A percentile compares a stretch with the other conserved stretches of the same genome.
Conservation (phyloP, 345 rosid species). For the Nasturtium officinale region DNA sequence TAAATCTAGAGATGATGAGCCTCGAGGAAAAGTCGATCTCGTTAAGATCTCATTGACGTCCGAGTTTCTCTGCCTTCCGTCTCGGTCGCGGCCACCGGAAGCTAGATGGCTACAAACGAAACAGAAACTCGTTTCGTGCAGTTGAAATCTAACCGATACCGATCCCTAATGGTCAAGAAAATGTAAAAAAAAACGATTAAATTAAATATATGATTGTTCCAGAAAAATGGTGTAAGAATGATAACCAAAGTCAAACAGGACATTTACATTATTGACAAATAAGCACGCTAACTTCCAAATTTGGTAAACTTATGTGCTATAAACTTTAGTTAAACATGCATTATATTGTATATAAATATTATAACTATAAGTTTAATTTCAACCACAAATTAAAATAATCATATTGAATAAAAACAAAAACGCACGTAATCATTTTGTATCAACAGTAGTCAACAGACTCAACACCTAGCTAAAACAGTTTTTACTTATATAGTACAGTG, state of each 20-base stretch:
- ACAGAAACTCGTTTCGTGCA: slow-evolving; percentile 81
- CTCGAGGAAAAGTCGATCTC: slow-evolving; percentile 67
- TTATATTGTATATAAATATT: not conserved
- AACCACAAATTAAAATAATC: slow-evolving; percentile 24
- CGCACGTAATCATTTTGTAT: slow-evolving; percentile 7
- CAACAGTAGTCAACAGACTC: slow-evolving; percentile 38
- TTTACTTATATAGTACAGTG: slow-evolving; percentile 24
- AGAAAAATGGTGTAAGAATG: not conserved
- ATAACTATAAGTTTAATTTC: slow-evolving; percentile 13
- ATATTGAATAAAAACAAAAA: not conserved
- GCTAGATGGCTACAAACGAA: slow-evolving; percentile 81
- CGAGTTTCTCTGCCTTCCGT: slow-evolving; percentile 65
- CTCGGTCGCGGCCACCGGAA: slow-evolving; percentile 81
- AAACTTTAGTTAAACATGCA: not conserved
- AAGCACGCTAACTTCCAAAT: not conserved
- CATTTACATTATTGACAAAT: not conserved
- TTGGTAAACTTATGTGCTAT: not conserved
- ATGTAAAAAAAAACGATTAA: not conserved
- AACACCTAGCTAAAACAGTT: slow-evolving; percentile 15
- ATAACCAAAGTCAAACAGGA: not conserved
- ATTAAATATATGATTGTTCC: not conserved
- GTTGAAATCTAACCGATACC: slow-evolving; percentile 67
- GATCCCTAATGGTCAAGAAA: slow-evolving; percentile 59
- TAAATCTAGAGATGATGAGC: slow-evolving; percentile 50
- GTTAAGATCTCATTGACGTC: slow-evolving; percentile 62